These are phyloP conservation scores for Wallacemonas sp. DNA, from an alignment of 208 protist genomes.

Conservation along the genomic window DNA sequence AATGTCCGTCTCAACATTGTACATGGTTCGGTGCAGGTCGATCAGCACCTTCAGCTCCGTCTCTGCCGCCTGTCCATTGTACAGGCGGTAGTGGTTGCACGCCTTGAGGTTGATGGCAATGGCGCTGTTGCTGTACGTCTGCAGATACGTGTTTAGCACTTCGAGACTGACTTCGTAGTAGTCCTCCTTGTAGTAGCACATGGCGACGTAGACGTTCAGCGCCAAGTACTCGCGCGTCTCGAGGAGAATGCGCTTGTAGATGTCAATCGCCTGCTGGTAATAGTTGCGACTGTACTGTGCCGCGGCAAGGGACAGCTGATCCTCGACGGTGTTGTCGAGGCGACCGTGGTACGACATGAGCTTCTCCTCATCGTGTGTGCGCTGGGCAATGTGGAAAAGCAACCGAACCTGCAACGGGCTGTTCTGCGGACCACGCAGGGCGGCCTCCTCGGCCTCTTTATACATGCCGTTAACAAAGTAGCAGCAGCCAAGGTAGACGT, in stretches of 20 bases:
- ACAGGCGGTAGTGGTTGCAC: conserved; percentile 95
- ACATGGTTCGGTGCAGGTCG: conserved; percentile 85
- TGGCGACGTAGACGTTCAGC: conserved; percentile 96
- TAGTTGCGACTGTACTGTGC: conserved; percentile 96
- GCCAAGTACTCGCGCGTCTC: conserved; percentile 93
- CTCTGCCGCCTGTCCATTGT: conserved; percentile 93
- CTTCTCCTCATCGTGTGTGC: conserved; percentile 90
- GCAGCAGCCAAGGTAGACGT: conserved; percentile 84
- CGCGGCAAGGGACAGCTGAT: conserved; percentile 93
- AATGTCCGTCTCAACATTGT: conserved; percentile 92
- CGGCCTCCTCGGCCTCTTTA: conserved; percentile 89
- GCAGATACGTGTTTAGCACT: conserved; percentile 90
- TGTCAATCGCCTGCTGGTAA: conserved; percentile 96
- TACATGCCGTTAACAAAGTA: conserved; percentile 84
- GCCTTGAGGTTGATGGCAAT: conserved; percentile 97
- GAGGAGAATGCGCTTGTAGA: conserved; percentile 96
- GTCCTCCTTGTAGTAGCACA: conserved; percentile 99
- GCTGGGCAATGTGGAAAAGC: conserved; percentile 95
- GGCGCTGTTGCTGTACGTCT: conserved; percentile 89
- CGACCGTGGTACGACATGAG: conserved; percentile 93
- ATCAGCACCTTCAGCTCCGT: conserved; percentile 91
- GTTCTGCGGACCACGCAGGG: conserved; percentile 66
- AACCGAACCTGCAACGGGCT: conserved; percentile 90
- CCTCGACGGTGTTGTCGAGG: conserved; percentile 86
- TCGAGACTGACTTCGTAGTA: conserved; percentile 96